Evolutionary conservation across 148 eudicot species (phyloP).

Genomic region (Vaccinium myrtillus): DNA sequence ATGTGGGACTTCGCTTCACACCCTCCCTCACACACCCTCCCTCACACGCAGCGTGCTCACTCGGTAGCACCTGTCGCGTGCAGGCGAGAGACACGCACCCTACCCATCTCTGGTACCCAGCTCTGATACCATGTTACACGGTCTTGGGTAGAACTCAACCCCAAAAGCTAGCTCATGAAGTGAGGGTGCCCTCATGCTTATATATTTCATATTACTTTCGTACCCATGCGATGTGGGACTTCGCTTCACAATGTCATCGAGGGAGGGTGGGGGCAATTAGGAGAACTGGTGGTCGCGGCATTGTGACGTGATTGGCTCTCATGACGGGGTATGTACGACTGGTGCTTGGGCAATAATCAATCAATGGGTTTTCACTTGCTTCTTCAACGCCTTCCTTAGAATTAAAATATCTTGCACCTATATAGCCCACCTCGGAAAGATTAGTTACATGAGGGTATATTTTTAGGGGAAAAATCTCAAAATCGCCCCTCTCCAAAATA

Average conservation of each 20-base stretch:
- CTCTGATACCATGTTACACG: too few species aligned
- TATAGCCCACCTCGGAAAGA: neutral
- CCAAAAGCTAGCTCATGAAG: too few species aligned
- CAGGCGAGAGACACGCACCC: too few species aligned
- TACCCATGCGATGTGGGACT: too few species aligned
- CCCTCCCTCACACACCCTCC: too few species aligned
- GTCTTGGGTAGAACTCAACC: too few species aligned
- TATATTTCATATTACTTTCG: too few species aligned
- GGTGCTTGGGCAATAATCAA: neutral
- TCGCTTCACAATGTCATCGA: neutral
- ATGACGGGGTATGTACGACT: neutral
- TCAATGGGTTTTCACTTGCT: neutral
- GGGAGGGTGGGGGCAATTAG: neutral
- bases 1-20: too few species aligned
- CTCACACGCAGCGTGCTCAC: too few species aligned
- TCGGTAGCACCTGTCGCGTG: too few species aligned
- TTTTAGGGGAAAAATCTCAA: neutral
- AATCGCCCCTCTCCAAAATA: neutral
- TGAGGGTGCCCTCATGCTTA: too few species aligned
- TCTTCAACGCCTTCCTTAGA: neutral
- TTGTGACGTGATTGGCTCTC: neutral
- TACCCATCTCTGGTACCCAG: too few species aligned
- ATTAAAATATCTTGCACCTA: neutral
- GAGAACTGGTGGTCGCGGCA: neutral
- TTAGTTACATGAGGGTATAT: neutral